Conservation (phyloP, 164 flowering plant species). For the Warburgia ugandensis region DNA sequence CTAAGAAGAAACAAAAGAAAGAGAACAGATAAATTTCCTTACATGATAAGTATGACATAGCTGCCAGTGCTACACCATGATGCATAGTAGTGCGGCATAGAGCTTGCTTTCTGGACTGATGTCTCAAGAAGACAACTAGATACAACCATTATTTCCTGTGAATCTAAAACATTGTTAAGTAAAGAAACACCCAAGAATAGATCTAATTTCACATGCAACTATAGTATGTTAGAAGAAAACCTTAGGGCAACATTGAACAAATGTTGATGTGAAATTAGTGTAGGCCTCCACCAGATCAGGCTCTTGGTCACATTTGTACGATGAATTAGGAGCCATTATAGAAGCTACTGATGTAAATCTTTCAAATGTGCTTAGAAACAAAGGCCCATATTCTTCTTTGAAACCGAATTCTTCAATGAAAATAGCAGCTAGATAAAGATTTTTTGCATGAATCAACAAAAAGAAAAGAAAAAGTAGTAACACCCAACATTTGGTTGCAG, state of each 20-base stretch:
- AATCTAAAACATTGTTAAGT: too few relatives aligned
- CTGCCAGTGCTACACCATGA: slow-evolving; percentile 94
- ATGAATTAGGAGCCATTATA: slow-evolving; percentile 74
- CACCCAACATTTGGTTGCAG: too few relatives aligned
- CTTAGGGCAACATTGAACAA: slow-evolving; percentile 68
- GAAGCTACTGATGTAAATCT: slow-evolving; percentile 76
- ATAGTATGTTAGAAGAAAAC: too few relatives aligned
- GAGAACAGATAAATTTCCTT: slow-evolving; percentile 18
- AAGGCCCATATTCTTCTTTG: slow-evolving; percentile 74
- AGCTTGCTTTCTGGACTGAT: slow-evolving; percentile 92
- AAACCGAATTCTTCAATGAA: slow-evolving; percentile 88
- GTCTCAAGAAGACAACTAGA: slow-evolving; percentile 73
- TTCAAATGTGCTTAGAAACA: slow-evolving; percentile 71
- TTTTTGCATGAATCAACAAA: neutral
- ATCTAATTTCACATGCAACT: too few relatives aligned
- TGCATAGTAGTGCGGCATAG: slow-evolving; percentile 98
- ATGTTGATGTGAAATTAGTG: slow-evolving; percentile 63
- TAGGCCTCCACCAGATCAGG: slow-evolving; percentile 97
- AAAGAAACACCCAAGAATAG: too few relatives aligned
- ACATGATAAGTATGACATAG: slow-evolving; percentile 95
- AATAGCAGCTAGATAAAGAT: slow-evolving; percentile 59
- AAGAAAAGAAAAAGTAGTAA: too few relatives aligned
- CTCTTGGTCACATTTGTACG: slow-evolving; percentile 96
- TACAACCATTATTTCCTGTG: slow-evolving; percentile 69
- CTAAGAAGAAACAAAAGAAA: neutral